A percentile compares a stretch with the other conserved stretches of the same genome.
These are phyloP conservation scores for Magnolia officinalis DNA, from an alignment of 164 flowering plant species.

Conservation along the genomic window DNA sequence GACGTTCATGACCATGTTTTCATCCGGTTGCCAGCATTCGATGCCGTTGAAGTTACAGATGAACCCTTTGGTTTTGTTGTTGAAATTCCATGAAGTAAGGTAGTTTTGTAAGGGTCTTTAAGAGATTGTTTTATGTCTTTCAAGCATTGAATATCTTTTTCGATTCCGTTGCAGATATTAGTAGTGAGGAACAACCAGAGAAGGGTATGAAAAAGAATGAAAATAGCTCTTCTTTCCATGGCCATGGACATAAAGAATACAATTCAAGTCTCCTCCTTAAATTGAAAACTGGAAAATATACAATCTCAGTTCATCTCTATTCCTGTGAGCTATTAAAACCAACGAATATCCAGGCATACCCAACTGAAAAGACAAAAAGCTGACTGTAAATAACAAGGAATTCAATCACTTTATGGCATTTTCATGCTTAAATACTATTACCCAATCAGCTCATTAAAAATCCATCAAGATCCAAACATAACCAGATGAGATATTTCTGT, in stretches of 20 bases:
- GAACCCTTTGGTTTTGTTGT: constrained; percentile 45
- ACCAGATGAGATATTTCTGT: not conserved
- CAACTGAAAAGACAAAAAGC: too few species aligned
- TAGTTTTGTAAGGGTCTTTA: constrained; percentile 38
- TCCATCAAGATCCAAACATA: not conserved
- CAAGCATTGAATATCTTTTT: constrained; percentile 57
- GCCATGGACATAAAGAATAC: not conserved
- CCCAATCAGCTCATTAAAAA: not conserved
- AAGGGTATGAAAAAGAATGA: not conserved
- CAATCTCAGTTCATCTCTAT: too few species aligned
- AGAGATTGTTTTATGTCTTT: constrained; percentile 36
- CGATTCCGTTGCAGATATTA: constrained; percentile 23
- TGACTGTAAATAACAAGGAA: too few species aligned
- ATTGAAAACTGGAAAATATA: too few species aligned
- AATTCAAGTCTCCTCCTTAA: too few species aligned
- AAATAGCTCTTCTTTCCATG: constrained; percentile 1
- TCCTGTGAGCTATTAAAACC: too few species aligned
- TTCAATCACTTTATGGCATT: too few species aligned
- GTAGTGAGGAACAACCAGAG: not conserved
- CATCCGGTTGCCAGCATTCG: constrained; percentile 76
- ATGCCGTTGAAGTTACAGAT: constrained; percentile 67
- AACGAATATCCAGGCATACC: too few species aligned
- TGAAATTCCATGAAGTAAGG: constrained; percentile 54
- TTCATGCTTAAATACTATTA: not conserved
- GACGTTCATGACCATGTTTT: constrained; percentile 58